Conservation (phyloP, 139 green algal genomes). For the Gonium pectorale region DNA sequence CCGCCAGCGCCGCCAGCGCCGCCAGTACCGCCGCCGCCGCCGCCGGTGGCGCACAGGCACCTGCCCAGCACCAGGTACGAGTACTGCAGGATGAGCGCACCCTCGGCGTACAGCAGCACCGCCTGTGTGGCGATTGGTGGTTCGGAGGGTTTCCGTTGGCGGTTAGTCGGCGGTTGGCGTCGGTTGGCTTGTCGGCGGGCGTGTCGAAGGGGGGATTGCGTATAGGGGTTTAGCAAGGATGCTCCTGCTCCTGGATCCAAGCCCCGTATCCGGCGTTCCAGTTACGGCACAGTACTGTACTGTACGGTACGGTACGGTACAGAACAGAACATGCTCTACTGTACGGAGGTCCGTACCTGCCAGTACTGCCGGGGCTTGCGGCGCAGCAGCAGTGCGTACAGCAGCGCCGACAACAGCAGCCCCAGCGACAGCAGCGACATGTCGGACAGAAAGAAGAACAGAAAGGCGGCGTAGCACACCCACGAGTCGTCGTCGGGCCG, state of each 20-base stretch:
- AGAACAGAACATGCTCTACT: background rate
- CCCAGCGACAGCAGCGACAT: constrained; percentile 63
- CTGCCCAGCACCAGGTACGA: constrained; percentile 62
- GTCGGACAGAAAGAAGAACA: constrained; percentile 69
- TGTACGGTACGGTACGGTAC: background rate
- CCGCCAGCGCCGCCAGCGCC: background rate
- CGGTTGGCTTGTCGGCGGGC: background rate
- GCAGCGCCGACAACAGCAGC: constrained; percentile 60
- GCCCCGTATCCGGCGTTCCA: background rate
- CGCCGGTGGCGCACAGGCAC: constrained; percentile 44
- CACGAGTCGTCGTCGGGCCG: constrained; percentile 55
- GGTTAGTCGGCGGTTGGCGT: background rate
- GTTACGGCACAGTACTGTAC: background rate
- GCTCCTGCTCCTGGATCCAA: background rate
- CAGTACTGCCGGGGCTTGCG: constrained; percentile 64
- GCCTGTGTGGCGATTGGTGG: constrained; percentile 54
- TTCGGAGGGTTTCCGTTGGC: background rate
- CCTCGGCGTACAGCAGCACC: constrained; percentile 72
- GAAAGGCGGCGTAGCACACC: constrained; percentile 63
- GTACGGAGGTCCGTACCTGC: constrained; percentile 50
- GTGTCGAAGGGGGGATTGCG: background rate
- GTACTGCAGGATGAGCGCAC: constrained; percentile 77
- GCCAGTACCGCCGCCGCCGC: background rate
- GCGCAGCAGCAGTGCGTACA: constrained; percentile 69
- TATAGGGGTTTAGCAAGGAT: background rate